Conservation (phyloP, 2,329 filamentous ascomycete species). For the Beauveria australis region DNA sequence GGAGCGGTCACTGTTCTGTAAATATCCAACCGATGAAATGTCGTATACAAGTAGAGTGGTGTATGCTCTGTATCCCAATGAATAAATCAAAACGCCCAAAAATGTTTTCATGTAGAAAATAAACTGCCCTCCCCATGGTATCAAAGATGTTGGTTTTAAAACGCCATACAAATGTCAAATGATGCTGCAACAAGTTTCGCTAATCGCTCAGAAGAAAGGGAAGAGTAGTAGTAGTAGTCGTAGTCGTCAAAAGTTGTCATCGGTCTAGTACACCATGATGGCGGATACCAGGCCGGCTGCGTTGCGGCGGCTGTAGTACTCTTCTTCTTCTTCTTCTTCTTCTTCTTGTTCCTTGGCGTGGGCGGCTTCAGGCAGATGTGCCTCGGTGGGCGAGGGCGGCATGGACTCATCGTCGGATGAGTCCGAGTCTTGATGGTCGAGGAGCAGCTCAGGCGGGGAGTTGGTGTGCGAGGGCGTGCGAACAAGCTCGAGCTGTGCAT, state of each 20-base stretch:
- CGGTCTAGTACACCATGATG: conserved; percentile 47
- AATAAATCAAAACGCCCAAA: neutral
- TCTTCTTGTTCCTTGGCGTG: conserved; percentile 28
- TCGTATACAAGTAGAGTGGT: conserved; percentile 1
- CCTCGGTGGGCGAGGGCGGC: conserved; percentile 60
- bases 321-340: conserved; percentile 42
- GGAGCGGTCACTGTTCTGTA: neutral
- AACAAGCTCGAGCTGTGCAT: conserved; percentile 57
- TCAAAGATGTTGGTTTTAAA: neutral
- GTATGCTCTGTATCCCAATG: neutral
- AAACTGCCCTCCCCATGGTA: neutral
- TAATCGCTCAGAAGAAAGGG: neutral
- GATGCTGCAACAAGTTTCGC: conserved; percentile 7
- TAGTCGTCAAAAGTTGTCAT: neutral
- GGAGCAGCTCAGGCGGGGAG: conserved; percentile 61
- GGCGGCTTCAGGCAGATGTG: conserved; percentile 48
- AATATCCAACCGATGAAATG: no score
- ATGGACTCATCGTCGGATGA: conserved; percentile 68
- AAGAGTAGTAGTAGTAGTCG: neutral
- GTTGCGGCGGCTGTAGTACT: conserved; percentile 45
- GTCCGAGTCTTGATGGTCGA: conserved; percentile 60
- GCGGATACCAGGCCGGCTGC: conserved; percentile 43
- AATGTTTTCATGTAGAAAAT: no score
- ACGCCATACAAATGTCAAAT: conserved; percentile 6
- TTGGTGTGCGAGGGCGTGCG: conserved; percentile 58